These are phyloP conservation scores for Talaromyces sp. DNA, from an alignment of 2,329 filamentous ascomycete species.

Conservation along the genomic window DNA sequence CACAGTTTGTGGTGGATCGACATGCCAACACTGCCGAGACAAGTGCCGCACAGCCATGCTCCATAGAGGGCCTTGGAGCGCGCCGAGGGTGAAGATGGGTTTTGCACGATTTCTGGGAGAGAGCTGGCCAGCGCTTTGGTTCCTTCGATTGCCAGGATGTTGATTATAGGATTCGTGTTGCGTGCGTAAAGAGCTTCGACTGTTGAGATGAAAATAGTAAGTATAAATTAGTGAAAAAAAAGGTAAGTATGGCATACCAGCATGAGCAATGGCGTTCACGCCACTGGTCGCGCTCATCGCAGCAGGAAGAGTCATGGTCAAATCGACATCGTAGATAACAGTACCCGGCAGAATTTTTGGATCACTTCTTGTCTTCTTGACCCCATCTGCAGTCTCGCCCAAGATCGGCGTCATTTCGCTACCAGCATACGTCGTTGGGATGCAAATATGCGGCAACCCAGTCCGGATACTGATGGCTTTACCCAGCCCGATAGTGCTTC, in stretches of 20 bases:
- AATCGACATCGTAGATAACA: slow-evolving; percentile 60
- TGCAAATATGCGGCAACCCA: slow-evolving; percentile 52
- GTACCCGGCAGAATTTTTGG: slow-evolving; percentile 54
- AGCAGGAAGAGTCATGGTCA: slow-evolving; percentile 54
- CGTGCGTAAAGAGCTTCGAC: slow-evolving; percentile 59
- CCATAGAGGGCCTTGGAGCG: slow-evolving; percentile 54
- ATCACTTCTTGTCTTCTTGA: slow-evolving; percentile 54
- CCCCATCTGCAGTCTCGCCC: slow-evolving; percentile 54
- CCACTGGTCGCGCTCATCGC: slow-evolving; percentile 53
- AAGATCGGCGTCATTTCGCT: slow-evolving; percentile 62
- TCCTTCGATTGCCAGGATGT: slow-evolving; percentile 53
- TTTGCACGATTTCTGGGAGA: slow-evolving; percentile 47
- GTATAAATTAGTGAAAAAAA: neutral
- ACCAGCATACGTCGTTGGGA: slow-evolving; percentile 58
- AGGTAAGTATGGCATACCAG: slow-evolving; percentile 32
- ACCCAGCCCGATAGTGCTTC: slow-evolving; percentile 57
- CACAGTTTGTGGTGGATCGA: slow-evolving; percentile 63
- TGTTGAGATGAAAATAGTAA: slow-evolving; percentile 13
- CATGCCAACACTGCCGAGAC: slow-evolving; percentile 56
- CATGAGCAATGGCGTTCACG: slow-evolving; percentile 61
- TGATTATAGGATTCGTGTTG: slow-evolving; percentile 57
- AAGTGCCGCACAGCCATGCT: slow-evolving; percentile 59
- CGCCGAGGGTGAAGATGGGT: slow-evolving; percentile 41
- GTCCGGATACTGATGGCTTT: slow-evolving; percentile 52
- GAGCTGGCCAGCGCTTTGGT: slow-evolving; percentile 48